Conservation (phyloP, 1,284 basidiomycete species). For the Chalciporus sp. region DNA sequence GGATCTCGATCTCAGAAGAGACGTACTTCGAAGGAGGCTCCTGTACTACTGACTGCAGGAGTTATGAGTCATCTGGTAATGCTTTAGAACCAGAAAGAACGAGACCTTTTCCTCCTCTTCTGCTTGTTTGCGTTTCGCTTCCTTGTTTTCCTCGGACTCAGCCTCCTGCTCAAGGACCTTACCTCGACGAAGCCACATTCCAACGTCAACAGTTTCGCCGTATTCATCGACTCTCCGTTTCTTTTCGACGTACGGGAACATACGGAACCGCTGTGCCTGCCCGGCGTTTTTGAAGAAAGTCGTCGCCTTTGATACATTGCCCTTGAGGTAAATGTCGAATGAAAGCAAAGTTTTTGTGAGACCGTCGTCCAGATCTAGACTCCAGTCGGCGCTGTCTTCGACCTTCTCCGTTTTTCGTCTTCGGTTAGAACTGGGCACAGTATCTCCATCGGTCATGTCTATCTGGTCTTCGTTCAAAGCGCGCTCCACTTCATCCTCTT, state of each 20-base stretch:
- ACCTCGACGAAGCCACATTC: conserved; percentile 89
- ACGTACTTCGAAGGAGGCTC: conserved; percentile 95
- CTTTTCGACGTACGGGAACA: conserved; percentile 97
- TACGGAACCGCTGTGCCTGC: conserved; percentile 82
- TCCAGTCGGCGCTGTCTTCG: conserved; percentile 68
- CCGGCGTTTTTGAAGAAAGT: conserved; percentile 82
- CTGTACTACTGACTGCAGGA: conserved; percentile 60
- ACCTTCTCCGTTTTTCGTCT: conserved; percentile 50
- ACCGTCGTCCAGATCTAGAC: conserved; percentile 71
- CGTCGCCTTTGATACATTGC: conserved; percentile 81
- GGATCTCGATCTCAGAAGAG: conserved; percentile 71
- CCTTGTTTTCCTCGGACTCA: conserved; percentile 79
- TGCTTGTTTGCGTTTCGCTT: conserved; percentile 68
- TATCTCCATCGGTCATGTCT: conserved; percentile 43
- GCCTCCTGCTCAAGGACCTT: conserved; percentile 87
- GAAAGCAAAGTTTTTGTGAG: conserved; percentile 75
- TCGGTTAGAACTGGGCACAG: conserved; percentile 19
- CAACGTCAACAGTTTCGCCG: conserved; percentile 93
- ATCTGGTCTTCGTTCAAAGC: conserved; percentile 55
- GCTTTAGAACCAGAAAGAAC: not conserved
- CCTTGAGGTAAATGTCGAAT: conserved; percentile 97
- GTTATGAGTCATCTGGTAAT: not conserved
- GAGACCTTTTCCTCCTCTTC: conserved; percentile 79
- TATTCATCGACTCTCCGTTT: conserved; percentile 92
- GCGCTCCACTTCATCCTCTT: conserved; percentile 66